Evolutionary conservation across 139 green algal genomes (phyloP).

Genomic region (Limnomonas spitsbergensis): DNA sequence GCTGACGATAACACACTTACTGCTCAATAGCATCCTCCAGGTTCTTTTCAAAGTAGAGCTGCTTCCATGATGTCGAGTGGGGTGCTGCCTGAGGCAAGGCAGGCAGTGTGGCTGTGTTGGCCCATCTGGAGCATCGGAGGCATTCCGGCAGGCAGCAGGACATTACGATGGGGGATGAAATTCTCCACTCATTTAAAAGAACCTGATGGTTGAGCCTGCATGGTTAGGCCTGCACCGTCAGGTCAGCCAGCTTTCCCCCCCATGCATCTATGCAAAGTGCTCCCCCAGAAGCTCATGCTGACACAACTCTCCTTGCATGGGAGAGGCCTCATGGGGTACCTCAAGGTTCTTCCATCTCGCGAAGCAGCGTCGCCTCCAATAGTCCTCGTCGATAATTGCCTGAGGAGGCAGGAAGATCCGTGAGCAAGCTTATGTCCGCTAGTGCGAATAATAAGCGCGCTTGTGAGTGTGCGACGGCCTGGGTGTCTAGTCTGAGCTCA

Average conservation of each 20-base stretch:
- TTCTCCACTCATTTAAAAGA: too few relatives aligned
- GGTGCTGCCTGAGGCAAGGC: constrained; percentile 29
- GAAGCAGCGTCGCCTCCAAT: constrained; percentile 62
- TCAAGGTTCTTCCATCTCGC: constrained; percentile 69
- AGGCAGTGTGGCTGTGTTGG: too few relatives aligned
- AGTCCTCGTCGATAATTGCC: constrained; percentile 67
- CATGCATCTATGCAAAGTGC: too few relatives aligned
- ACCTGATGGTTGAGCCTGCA: constrained; percentile 7
- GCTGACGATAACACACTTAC: too few relatives aligned
- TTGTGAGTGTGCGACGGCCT: neutral
- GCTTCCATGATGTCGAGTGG: constrained; percentile 75
- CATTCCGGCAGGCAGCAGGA: too few relatives aligned
- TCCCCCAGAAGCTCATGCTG: too few relatives aligned
- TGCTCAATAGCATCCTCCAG: constrained; percentile 67
- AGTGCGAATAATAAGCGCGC: neutral
- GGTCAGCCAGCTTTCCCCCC: neutral
- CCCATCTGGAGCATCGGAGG: too few relatives aligned
- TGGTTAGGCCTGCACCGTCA: neutral
- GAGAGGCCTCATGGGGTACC: too few relatives aligned
- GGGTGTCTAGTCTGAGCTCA: constrained; percentile 12
- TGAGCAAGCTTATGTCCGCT: neutral
- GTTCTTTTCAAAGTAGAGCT: constrained; percentile 81
- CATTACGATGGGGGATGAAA: too few relatives aligned
- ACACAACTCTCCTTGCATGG: too few relatives aligned
- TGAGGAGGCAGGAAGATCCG: neutral